Conservation (phyloP, 2,329 filamentous ascomycete species). For the Penicillium sp. region DNA sequence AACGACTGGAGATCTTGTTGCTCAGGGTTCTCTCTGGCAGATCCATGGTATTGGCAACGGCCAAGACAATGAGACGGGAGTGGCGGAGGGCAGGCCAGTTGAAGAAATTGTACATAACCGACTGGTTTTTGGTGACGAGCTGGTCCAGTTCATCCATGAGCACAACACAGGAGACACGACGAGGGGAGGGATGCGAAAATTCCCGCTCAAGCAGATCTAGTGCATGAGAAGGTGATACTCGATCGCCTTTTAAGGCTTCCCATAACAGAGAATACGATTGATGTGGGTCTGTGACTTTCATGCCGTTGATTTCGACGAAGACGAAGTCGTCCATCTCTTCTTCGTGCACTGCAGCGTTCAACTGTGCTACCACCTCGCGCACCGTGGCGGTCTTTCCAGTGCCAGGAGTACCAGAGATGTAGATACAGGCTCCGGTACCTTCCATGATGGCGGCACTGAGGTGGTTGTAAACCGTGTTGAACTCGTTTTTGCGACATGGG, state of each 20-base stretch:
- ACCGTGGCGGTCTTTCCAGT: slow-evolving; percentile 98
- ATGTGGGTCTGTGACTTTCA: slow-evolving; percentile 98
- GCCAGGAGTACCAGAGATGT: slow-evolving; percentile 97
- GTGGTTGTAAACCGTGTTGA: slow-evolving; percentile 87
- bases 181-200: slow-evolving; percentile 86
- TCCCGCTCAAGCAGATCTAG: slow-evolving; percentile 88
- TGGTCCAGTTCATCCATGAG: slow-evolving; percentile 99
- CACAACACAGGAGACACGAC: slow-evolving; percentile 91
- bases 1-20: slow-evolving; percentile 95
- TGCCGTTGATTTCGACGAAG: slow-evolving; percentile 98
- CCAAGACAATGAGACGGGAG: slow-evolving; percentile 90
- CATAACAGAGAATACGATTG: slow-evolving; percentile 94
- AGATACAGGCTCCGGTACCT: slow-evolving; percentile 92
- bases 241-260: slow-evolving; percentile 92
- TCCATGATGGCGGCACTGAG: slow-evolving; percentile 92
- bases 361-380: slow-evolving; percentile 84
- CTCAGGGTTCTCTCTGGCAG: slow-evolving; percentile 91
- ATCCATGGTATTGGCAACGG: slow-evolving; percentile 99
- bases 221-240: slow-evolving; percentile 88
- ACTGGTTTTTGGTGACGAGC: slow-evolving; percentile 95
- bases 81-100: slow-evolving; percentile 95
- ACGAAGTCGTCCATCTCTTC: slow-evolving; percentile 98
- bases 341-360: slow-evolving; percentile 81
- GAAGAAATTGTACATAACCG: slow-evolving; percentile 99
- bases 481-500: slow-evolving; percentile 90